Conservation (phyloP, 179 eudicot genomes). For the Silene noctiflora region DNA sequence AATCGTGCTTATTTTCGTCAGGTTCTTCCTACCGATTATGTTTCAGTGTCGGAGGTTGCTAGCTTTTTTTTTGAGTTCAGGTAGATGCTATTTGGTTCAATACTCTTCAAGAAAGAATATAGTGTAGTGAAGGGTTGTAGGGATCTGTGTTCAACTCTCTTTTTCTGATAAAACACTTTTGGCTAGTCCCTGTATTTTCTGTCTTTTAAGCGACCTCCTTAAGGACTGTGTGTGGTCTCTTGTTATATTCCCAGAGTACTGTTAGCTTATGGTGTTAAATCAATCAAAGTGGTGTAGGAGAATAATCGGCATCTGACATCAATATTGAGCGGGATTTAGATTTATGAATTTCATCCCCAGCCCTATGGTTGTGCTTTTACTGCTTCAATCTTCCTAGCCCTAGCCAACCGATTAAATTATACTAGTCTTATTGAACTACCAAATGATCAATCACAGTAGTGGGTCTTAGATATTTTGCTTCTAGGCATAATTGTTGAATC, state of each 20-base stretch:
- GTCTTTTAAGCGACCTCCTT: background rate
- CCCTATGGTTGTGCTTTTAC: background rate
- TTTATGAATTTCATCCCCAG: background rate
- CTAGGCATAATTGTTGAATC: background rate
- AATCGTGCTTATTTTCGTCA: no score
- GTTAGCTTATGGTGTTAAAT: background rate
- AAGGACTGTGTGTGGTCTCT: background rate
- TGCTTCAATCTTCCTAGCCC: background rate
- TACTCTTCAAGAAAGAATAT: no score
- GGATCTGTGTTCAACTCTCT: background rate
- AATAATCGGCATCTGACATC: background rate
- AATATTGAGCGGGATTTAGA: background rate
- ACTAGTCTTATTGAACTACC: background rate
- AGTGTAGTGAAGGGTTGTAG: no score
- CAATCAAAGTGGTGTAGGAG: background rate
- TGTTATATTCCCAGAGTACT: background rate
- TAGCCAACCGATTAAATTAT: background rate
- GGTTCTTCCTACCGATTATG: no score
- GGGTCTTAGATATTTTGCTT: background rate
- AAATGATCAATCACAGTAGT: background rate
- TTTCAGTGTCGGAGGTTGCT: no score
- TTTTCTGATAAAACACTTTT: no score
- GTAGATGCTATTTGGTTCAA: background rate
- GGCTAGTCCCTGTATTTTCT: background rate
- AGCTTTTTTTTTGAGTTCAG: background rate